phyloP scores from a whole-genome alignment of 768 basidiomycete species.

The Kwoniella sp. region DNA sequence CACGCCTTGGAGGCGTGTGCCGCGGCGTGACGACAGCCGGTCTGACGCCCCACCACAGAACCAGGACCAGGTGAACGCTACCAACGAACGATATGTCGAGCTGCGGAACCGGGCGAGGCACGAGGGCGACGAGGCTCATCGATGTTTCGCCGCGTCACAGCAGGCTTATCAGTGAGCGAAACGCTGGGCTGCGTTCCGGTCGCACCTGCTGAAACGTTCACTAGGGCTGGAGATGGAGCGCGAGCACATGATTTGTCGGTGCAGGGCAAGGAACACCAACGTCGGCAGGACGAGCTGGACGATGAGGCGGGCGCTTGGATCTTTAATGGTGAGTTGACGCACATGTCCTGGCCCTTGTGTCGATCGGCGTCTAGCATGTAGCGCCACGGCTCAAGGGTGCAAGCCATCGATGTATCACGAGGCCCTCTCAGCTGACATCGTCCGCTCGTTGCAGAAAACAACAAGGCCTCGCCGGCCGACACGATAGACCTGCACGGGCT shows the following conservation, averaged over 20 bases:
- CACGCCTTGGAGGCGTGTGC: no score
- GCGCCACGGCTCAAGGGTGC: no score
- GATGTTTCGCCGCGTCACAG: slow-evolving; percentile 57
- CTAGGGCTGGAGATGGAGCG: slow-evolving; percentile 62
- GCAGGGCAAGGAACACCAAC: slow-evolving; percentile 73
- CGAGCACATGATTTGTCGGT: slow-evolving; percentile 75
- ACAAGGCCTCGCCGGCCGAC: slow-evolving; percentile 67
- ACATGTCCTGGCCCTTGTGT: no score
- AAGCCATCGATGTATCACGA: no score
- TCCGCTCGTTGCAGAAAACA: slow-evolving; percentile 39
- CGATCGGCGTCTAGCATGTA: no score
- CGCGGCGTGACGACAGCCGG: neutral
- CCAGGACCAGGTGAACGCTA: slow-evolving; percentile 57
- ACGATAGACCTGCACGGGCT: slow-evolving; percentile 87
- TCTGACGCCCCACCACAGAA: slow-evolving; percentile 32
- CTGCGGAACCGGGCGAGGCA: slow-evolving; percentile 71
- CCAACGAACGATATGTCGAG: slow-evolving; percentile 63
- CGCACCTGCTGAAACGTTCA: slow-evolving; percentile 1
- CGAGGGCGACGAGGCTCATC: slow-evolving; percentile 61
- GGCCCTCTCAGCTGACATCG: neutral
- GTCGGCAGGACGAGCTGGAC: slow-evolving; percentile 73
- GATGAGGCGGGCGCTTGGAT: slow-evolving; percentile 82
- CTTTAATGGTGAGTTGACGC: slow-evolving; percentile 61
- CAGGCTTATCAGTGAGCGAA: slow-evolving; percentile 59
- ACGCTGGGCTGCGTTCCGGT: neutral